Evolutionary conservation across 495 filamentous ascomycete genomes (phyloP), one percentile per base, ranked within the genome.

Genomic region (Amphirosellinia nigrospora): DNA sequence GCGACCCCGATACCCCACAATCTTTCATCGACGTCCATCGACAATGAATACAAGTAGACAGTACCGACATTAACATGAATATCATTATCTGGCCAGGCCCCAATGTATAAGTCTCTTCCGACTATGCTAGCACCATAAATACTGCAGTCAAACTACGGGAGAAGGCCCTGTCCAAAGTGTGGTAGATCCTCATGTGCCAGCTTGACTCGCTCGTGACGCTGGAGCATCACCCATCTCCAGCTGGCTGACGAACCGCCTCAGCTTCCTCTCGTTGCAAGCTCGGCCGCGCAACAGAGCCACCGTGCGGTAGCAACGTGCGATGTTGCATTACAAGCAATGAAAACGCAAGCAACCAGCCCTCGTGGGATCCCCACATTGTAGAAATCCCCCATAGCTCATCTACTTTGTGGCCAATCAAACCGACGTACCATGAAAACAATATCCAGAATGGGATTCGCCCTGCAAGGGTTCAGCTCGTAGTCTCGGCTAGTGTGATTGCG

Each of bases 401-500:
- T 48, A 38, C 60, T 56, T 56, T 2, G 63, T 66, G 66, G 69
- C 76, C 72, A 78, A 78, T 78, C 74, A 78, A 9, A 53, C 70
- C 32, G 23, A 55, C 69, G 26, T 15, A 71, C 69, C 72, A 50
- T 16, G 63, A 66, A 61, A 73, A 76, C 69, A 71, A 73, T 70
- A 43, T 70, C 58, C 68, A 32, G 67, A 74, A 69, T 70, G 76
- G 56, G 74, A 74, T 74, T 74, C 74, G 74, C 59, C 64, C 62
- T 64, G 70, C 73, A 58, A 70, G 74, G 74, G 70, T 71, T 30
- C 53, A 66, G 43, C 62, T 62, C 55, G 59, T 61, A 34, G 74
- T 26, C 59, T 64, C 62, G 67, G 53, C 28, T 74, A 75, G 63
- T 68, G 74, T 75, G 74, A 76, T 77, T 74, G 61, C 72, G 75